These are phyloP conservation scores for Myriosclerotinia curreyana DNA, from an alignment of 2,329 filamentous ascomycete species.

Conservation along the genomic window DNA sequence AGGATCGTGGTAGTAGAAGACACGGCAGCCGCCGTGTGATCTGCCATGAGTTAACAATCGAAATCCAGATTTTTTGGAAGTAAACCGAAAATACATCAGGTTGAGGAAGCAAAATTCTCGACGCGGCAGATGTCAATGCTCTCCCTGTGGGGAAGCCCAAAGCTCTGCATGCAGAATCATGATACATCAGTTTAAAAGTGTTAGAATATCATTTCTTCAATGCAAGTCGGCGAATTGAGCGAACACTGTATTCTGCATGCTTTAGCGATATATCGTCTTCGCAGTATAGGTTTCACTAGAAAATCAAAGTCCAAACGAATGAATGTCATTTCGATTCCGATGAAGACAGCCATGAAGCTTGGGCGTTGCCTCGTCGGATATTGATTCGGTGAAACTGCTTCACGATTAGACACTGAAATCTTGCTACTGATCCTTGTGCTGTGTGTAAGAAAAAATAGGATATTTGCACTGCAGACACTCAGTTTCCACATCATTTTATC, in stretches of 20 bases:
- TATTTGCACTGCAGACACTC: not conserved
- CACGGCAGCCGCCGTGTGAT: slow-evolving; percentile 15
- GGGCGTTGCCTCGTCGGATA: not conserved
- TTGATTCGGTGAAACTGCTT: not conserved
- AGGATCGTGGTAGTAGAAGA: not conserved
- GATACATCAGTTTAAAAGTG: no score
- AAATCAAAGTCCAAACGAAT: not conserved
- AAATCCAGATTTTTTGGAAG: not conserved
- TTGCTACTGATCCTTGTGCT: not conserved
- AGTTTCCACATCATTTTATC: not conserved
- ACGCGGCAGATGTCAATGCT: not conserved
- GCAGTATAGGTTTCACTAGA: not conserved
- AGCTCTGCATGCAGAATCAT: not conserved
- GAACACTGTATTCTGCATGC: not conserved
- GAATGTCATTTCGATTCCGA: not conserved
- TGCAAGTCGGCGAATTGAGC: not conserved
- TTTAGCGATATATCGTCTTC: not conserved
- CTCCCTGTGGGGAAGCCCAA: not conserved
- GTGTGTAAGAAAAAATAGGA: not conserved
- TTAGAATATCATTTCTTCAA: not conserved
- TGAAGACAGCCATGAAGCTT: not conserved
- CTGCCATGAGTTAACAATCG: not conserved
- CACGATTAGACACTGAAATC: not conserved
- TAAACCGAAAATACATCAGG: no score
- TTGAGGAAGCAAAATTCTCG: not conserved